Base-by-base conservation (phyloP, 2,329 filamentous ascomycete species). In the Ophiosphaerella narmari region DNA sequence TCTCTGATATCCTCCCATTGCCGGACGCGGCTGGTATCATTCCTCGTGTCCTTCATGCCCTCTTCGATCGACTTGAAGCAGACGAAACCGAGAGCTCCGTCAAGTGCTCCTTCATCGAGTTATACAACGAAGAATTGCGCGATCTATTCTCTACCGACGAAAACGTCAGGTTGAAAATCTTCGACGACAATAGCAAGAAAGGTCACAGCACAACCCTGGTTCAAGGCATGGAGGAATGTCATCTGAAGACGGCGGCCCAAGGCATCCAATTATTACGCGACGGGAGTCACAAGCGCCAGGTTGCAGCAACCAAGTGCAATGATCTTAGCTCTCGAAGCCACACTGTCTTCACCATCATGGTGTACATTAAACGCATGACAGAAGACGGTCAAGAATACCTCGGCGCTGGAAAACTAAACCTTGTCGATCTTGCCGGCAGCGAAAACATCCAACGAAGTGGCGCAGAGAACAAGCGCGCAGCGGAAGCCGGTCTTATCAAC, bases 291-390 rank as follows among this genome's bases (percentile, higher is more conserved):
- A 96, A 92, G 74, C 88, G 94, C 42, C 94, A 99, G 74, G 94
- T 99, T n/a, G 95, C 94, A 5, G 91, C 95, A 4, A 99, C 94
- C n/a, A 97, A 97, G 75, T 99, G 94, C 82, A 99, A 99, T 72
- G 94, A 99, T 65, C 84, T 97, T 47, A 97, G 92, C 75, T 97
- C 92, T 64, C 86, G 94, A 72, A 96, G 92, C 77, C 95, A 99
- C 70, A 99, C 94, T 0, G 89, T 99, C 18, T 99, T 99, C 69
- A 97, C 94, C 7, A 90, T 99, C 52, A 97, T 93, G 1, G 90
- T 92, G 0, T 91, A 92, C 68, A 87, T 91, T 66, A 96, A 96
- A 74, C 87, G 88, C 54, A 85, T 85, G 1, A 85, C 85, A 2
- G 90, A 95, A 40, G 86, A 88, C 53, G 92, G 91, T 4, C 92